Evolutionary conservation across 352 stramenopile species (phyloP).

Genomic region (Phytopythium delawarense): DNA sequence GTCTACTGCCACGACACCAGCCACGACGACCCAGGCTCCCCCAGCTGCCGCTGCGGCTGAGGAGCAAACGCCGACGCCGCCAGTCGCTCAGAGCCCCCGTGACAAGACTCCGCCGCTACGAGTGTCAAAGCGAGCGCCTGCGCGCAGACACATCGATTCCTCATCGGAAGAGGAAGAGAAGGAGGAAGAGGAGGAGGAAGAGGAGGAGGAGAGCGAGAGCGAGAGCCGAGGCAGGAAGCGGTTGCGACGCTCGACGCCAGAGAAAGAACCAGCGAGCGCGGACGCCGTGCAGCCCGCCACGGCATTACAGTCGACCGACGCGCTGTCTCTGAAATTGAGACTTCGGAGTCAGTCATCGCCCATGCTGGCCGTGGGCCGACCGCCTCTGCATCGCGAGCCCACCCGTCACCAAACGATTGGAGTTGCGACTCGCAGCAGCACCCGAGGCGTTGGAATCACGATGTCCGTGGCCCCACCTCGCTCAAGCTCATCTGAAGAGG

Average conservation of each 20-base stretch:
- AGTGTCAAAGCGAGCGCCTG: neutral
- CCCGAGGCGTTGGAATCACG: too few relatives aligned
- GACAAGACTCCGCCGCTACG: neutral
- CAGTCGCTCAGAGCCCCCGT: neutral
- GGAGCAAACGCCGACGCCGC: neutral
- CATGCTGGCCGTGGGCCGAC: neutral
- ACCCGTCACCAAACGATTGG: neutral
- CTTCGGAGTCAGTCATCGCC: constrained; percentile 1
- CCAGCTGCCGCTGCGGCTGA: neutral
- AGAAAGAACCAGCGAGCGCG: neutral
- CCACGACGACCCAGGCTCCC: neutral
- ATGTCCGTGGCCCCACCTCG: neutral
- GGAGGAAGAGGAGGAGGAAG: neutral
- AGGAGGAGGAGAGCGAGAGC: neutral
- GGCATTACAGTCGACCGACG: neutral
- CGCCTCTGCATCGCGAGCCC: neutral
- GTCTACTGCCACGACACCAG: neutral
- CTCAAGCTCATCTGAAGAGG: neutral
- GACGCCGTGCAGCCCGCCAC: neutral
- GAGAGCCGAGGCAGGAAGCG: neutral
- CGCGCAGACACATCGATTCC: neutral
- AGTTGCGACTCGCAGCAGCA: neutral
- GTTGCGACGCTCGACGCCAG: neutral
- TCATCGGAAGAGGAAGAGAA: neutral
- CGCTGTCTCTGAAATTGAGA: neutral